Conservation (phyloP, 345 rosid genomes). For the Rhodamnia rubescens region DNA sequence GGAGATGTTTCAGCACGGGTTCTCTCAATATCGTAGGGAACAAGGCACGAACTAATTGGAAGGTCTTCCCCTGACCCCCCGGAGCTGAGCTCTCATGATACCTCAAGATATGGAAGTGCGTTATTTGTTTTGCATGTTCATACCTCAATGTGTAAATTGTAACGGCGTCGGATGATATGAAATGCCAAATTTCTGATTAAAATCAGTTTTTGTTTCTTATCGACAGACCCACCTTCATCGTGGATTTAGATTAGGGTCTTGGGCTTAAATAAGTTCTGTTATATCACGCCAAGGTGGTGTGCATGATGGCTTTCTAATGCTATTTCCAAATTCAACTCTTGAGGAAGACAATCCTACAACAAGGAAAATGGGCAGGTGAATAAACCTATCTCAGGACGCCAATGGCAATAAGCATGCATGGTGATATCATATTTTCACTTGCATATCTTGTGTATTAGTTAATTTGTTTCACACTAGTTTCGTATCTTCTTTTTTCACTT, state of each 20-base stretch:
- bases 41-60: not conserved
- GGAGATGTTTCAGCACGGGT: not conserved
- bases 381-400: not conserved
- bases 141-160: not conserved
- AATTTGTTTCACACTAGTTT: not conserved
- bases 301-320: not conserved
- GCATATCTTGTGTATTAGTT: not conserved
- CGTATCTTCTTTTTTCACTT: not conserved
- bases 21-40: not conserved
- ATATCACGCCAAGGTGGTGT: not conserved
- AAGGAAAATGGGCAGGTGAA: not conserved
- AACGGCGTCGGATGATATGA: not conserved
- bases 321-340: not conserved
- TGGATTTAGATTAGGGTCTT: not conserved
- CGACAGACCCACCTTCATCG: not conserved
- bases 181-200: not conserved
- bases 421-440: not conserved
- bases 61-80: not conserved
- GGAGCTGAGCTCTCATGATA: not conserved
- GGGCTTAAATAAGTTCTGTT: not conserved
- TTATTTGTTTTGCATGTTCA: not conserved
- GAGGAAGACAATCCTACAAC: not conserved
- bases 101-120: not conserved
- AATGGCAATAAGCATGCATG: not conserved
- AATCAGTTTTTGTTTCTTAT: not conserved